These are phyloP conservation scores for Aspergillus aculeatus DNA, from an alignment of 2,329 filamentous ascomycete species.

Conservation along the genomic window DNA sequence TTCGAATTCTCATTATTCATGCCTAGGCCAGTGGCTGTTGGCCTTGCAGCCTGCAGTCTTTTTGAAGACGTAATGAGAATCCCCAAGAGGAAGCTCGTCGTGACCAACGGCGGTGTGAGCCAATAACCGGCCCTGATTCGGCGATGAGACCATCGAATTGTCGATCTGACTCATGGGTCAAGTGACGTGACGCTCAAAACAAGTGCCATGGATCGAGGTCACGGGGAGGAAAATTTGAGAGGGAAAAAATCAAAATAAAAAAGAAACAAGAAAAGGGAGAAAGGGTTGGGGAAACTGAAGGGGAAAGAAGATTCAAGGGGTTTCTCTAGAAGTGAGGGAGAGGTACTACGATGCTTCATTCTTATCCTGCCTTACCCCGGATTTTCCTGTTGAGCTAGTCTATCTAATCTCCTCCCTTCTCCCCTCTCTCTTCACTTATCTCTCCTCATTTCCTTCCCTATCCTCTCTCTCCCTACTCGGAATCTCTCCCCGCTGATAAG, in stretches of 20 bases:
- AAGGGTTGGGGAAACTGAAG: not conserved
- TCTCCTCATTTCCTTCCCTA: not conserved
- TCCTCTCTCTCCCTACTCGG: not conserved
- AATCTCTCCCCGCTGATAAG: conserved; percentile 1
- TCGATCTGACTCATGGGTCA: not conserved
- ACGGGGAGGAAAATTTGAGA: not conserved
- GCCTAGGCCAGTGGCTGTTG: not conserved
- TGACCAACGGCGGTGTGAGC: not conserved
- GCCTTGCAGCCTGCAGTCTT: not conserved
- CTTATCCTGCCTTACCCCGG: not conserved
- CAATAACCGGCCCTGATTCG: not conserved
- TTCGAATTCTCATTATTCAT: not conserved
- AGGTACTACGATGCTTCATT: not conserved
- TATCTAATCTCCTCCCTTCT: not conserved
- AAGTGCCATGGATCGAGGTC: no score
- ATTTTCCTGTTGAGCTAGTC: not conserved
- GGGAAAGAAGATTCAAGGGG: not conserved
- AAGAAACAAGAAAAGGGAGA: no score
- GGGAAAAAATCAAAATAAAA: not conserved
- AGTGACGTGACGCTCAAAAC: not conserved
- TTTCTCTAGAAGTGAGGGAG: no score
- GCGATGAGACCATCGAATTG: not conserved
- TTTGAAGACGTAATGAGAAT: not conserved
- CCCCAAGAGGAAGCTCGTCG: not conserved
- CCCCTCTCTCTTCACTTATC: not conserved